Evolutionary conservation across 2,329 filamentous ascomycete genomes (phyloP), one percentile per base, ranked within the genome.

Genomic region (Xylariaceae sp.): DNA sequence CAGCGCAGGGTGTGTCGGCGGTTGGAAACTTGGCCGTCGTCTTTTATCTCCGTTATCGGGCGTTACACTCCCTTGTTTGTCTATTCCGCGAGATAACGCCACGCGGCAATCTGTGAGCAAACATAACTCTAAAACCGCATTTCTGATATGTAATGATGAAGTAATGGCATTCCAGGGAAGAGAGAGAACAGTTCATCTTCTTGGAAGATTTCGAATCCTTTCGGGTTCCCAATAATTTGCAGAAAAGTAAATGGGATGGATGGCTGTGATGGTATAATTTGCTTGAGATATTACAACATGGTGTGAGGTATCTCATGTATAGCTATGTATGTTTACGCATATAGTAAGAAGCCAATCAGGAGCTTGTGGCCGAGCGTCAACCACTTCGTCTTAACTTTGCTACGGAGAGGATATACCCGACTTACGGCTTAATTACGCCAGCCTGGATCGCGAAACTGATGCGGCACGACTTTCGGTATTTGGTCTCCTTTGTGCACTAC

Each of bases 21-120:
- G 53, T 31, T 36, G 53, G 46, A 16, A 23, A 37, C 51, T 45
- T 60, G 43, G 55, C 36, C 57, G 33, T 50, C 16, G 51, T 39
- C 33, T 57, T 66, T 65, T 68, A 68, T 68, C 66, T 68, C 66
- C 66, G 66, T 67, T 67, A 68, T 68, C 66, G 66, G 66, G 58
- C 51, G 57, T 60, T 44, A 53, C 53, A 52, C 28, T 37, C 33
- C 49, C 23, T n/a, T n/a, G n/a, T n/a, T n/a, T n/a, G n/a, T n/a
- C n/a, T n/a, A n/a, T n/a, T n/a, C n/a, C n/a, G n/a, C n/a, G n/a
- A 67, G 59, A 65, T 64, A 63, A 64, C 52, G 55, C 58, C 59
- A 53, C 56, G 61, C 60, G 45, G 50, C 31, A 29, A 33, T 24
- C 34, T 17, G 17, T 33, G 11, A 31, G 34, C 11, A n/a, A 26